Conservation (phyloP, 208 protist genomes). For the Strigomonas culicis region DNA sequence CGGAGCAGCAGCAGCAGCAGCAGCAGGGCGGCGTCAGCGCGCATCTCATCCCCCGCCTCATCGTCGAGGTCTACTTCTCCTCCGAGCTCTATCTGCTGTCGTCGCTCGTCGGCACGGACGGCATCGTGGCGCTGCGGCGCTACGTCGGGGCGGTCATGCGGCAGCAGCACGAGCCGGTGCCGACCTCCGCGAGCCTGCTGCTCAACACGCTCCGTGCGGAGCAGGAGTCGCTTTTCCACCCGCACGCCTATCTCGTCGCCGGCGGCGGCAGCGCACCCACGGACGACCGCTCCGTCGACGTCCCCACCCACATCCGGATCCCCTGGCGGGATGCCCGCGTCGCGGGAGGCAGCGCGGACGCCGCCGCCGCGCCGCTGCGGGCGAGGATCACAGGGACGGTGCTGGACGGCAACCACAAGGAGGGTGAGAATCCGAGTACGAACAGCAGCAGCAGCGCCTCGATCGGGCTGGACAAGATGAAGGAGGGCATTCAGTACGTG, state of each 20-base stretch:
- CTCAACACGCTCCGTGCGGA: conserved; percentile 29
- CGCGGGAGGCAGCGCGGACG: background rate
- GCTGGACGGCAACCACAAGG: background rate
- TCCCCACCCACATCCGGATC: background rate
- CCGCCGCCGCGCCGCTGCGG: conserved; percentile 15
- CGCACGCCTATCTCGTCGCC: background rate
- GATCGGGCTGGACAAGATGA: conserved; percentile 25
- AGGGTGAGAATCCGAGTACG: conserved; percentile 20
- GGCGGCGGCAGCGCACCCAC: background rate
- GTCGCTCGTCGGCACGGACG: conserved; percentile 46
- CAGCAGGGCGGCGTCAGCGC: background rate
- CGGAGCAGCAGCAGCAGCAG: background rate
- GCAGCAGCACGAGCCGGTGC: conserved; percentile 71
- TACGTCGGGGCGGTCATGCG: conserved; percentile 78
- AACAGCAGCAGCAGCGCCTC: background rate
- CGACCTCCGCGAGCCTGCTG: conserved; percentile 55
- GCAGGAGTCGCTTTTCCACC: conserved; percentile 30
- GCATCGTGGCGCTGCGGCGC: conserved; percentile 51
- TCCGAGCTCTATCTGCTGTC: conserved; percentile 71
- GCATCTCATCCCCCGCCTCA: conserved; percentile 41
- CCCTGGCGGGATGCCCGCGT: background rate
- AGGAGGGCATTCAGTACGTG: conserved; percentile 55
- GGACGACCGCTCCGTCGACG: too few species aligned
- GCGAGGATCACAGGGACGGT: conserved; percentile 14
- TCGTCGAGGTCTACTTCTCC: conserved; percentile 85